phyloP scores from a whole-genome alignment of 306 rosid species.

The Cucurbita pepo region DNA sequence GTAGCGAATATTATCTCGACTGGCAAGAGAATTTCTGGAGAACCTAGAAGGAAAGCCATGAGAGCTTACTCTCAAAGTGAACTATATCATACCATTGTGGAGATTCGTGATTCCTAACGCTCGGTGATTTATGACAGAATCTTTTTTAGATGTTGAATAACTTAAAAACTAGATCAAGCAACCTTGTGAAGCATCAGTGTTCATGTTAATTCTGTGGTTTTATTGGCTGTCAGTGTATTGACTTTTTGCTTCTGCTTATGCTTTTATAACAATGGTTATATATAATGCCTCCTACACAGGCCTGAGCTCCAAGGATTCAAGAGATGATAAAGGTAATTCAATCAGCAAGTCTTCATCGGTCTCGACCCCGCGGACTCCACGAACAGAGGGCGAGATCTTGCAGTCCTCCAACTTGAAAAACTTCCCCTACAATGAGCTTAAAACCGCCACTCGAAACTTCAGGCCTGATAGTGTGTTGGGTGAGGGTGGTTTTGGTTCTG shows the following conservation, averaged over 20 bases:
- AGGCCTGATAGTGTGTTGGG: constrained; percentile 97
- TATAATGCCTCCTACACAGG: constrained; percentile 20
- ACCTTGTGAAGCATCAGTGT: background rate
- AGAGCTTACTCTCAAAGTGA: no score
- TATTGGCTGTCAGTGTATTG: background rate
- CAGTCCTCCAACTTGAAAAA: constrained; percentile 60
- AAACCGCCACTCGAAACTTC: constrained; percentile 77
- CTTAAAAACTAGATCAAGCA: background rate
- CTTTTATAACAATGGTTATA: background rate
- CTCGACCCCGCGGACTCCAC: constrained; percentile 56
- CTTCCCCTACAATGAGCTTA: constrained; percentile 59
- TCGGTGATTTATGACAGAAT: background rate
- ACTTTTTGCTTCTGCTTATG: background rate
- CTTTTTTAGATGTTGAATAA: background rate
- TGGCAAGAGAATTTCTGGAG: no score
- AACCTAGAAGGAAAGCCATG: no score
- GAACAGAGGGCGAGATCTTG: constrained; percentile 87
- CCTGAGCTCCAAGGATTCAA: constrained; percentile 20
- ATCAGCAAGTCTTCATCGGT: constrained; percentile 31
- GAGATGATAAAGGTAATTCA: constrained; percentile 15
- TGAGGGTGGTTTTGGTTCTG: constrained; percentile 92
- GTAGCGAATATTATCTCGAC: no score
- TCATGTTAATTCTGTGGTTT: background rate
- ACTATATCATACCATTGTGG: no score
- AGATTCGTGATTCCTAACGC: no score